phyloP scores from a whole-genome alignment of 306 rosid genomes.

The Mucuna pruriens region DNA sequence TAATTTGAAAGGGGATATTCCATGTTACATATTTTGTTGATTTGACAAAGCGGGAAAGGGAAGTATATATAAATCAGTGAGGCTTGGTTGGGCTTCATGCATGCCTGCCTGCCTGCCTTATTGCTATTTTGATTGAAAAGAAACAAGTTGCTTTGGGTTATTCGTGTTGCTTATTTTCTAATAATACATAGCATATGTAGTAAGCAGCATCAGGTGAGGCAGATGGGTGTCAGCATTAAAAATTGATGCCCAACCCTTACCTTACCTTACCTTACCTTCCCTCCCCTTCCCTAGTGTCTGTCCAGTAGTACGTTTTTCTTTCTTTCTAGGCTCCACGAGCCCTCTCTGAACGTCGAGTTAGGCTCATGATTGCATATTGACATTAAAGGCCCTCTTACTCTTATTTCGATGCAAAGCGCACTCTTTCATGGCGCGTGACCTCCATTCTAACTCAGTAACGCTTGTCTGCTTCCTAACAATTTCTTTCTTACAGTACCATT shows the following conservation, averaged over 20 bases:
- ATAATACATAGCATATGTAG: not conserved
- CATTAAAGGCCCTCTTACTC: not conserved
- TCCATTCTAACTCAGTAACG: not conserved
- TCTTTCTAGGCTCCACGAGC: constrained; percentile 14
- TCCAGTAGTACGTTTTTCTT: not conserved
- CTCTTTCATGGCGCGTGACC: constrained; percentile 21
- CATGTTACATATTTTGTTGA: not conserved
- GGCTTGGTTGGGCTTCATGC: not conserved
- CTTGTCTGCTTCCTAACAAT: not conserved
- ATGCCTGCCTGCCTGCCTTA: not conserved
- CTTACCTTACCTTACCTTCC: not conserved
- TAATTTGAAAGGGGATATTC: not conserved
- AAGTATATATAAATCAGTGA: not conserved
- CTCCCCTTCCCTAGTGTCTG: not conserved
- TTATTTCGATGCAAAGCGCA: constrained; percentile 3
- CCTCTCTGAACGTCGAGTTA: constrained; percentile 23
- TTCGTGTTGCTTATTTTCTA: not conserved
- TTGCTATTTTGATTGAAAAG: not conserved
- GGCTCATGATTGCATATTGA: constrained; percentile 31
- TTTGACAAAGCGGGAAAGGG: not conserved
- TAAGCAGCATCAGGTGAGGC: not conserved
- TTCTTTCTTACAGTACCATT: too few species aligned
- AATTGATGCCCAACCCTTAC: not conserved
- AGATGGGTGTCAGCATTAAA: not conserved
- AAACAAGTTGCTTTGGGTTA: not conserved